Evolutionary conservation across 192 early-diverging fungal genomes (phyloP), one percentile per base, ranked within the genome.

Genomic region (Entomortierella parvispora): DNA sequence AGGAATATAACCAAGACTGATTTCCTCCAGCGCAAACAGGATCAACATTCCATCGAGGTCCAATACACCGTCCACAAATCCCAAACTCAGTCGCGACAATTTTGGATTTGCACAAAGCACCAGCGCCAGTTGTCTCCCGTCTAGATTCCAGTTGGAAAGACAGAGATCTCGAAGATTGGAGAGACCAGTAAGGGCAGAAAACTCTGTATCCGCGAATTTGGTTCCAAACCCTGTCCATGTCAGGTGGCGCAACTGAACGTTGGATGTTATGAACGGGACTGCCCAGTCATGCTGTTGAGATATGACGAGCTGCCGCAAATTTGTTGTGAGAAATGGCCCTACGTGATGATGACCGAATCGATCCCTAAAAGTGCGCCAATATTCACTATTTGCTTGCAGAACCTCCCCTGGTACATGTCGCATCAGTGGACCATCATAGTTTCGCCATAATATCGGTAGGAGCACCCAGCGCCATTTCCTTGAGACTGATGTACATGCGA

Each of bases 321-420:
- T 51, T 11, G 55, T 65, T 9, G 70, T 18, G 20, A 46, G 34
- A 33, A 65, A 72, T 1, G 70, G 70, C 1, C 70, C 70, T 1
- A 37, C 14, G 40, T 65, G 70, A 46, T 72, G 42, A 12, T 72
- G 62, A 23, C 62, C 48, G 37, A 51, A 37, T 20, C 58, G 62
- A n/a, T 72, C 70, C 23, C 70, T 25, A 20, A 72, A 72, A n/a
- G 62, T 52, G 1, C 62, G 58, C n/a, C 59, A 69, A 17, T 60
- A 62, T 18, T 61, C 44, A 42, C 68, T 69, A 15, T 61, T 61
- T 26, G 28, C 44, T 31, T 55, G 58, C 2, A 69, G 42, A 7
- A 48, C 59, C 23, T 26, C 28, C 2, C 28, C 29, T n/a, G 68
- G 59, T 20, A 62, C 58, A 20, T 54, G 26, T 14, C 68, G 58